Evolutionary conservation across 768 basidiomycete genomes (phyloP), one percentile per base, ranked within the genome.

Genomic region (Mycena leptocephala): DNA sequence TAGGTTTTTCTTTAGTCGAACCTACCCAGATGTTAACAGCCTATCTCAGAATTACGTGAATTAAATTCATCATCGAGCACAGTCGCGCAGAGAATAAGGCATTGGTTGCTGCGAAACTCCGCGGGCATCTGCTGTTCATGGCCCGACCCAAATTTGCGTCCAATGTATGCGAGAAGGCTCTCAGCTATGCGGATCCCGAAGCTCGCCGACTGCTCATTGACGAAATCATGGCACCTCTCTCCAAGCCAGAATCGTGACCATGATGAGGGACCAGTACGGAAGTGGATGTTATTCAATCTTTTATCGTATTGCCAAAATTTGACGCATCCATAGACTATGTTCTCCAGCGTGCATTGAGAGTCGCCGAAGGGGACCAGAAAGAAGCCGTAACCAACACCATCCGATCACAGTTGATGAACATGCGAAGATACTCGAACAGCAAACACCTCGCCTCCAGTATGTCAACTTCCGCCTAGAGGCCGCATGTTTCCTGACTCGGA

Each of bases 111-210:
- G 84, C 87, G 20, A 91, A 92, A 78, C 89, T 99, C 64, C 91
- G 89, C 11, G 96, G 96, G 5, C 93, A 95, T 80, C 90, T 99
- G 83, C 83, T 97, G 53, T 87, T 89, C 75, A 92, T 97, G 90
- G 91, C 96, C 1, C 91, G 93, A 65, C 96, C 96, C 83, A 98
- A 98, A 82, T 98, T 96, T 81, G 97, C 96, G 6, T 98, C 97
- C 7, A 99, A 99, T 81, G 98, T 99, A 26, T 95, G 95, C 83
- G 97, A 98, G 86, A 97, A 96, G 84, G 96, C 96, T 7, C 89
- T 98, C 41, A 83, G 92, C 33, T 92, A 89, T 39, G 92, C 95
- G 0, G 90, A 92, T 68, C 39, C 88, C 0, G 93, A 93, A 13
- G 93, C 90, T 76, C 93, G 96, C 55, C 90, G 90, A 13, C 83